Percentiles rank a stretch among this genome's conserved stretches.
Conservation (phyloP, 2,329 filamentous ascomycete genomes). For the Colletotrichum graminicola region DNA sequence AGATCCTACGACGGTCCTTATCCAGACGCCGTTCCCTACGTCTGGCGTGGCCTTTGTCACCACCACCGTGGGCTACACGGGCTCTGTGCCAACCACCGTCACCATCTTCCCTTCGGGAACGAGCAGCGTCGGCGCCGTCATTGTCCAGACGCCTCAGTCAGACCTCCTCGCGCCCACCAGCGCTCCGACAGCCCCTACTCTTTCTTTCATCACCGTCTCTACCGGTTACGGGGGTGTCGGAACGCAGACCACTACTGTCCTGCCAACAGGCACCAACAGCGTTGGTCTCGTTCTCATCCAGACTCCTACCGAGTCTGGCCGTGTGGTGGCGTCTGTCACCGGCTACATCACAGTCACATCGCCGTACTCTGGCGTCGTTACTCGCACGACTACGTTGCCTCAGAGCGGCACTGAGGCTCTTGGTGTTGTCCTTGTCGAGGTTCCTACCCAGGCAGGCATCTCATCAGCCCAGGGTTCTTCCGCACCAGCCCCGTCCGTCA, state of each 20-base stretch:
- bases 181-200: not conserved
- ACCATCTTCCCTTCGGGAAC: constrained; percentile 33
- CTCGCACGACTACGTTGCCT: constrained; percentile 2
- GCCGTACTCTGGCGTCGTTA: not conserved
- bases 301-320: constrained; percentile 8
- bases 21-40: constrained; percentile 25
- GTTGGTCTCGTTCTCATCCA: constrained; percentile 30
- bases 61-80: constrained; percentile 27
- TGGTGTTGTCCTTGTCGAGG: not conserved
- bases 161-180: not conserved
- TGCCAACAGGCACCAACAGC: constrained; percentile 11
- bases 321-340: not conserved
- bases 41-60: constrained; percentile 16
- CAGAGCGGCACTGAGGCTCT: constrained; percentile 3
- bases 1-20: constrained; percentile 22
- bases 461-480: not conserved
- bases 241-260: constrained; percentile 27
- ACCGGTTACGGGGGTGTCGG: constrained; percentile 22
- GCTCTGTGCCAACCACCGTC: constrained; percentile 1
- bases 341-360: constrained; percentile 6
- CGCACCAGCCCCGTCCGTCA: not conserved
- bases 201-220: constrained; percentile 31
- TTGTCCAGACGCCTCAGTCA: constrained; percentile 24
- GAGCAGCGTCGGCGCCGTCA: constrained; percentile 26
- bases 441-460: not conserved